Base-by-base conservation (phyloP, 1,284 basidiomycete species). In the Melampsora americana region DNA sequence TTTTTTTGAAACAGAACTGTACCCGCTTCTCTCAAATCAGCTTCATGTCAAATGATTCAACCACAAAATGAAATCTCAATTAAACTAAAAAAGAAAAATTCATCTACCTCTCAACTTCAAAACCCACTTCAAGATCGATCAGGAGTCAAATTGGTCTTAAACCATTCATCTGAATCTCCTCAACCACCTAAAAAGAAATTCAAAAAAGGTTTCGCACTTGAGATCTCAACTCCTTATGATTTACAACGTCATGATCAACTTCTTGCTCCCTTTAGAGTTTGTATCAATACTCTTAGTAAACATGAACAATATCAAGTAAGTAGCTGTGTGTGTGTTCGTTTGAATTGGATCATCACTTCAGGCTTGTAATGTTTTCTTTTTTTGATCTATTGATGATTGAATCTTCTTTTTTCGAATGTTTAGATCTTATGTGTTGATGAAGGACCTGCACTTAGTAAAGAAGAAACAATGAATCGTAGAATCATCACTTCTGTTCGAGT, bases 291-390 rank as follows among this genome's bases (percentile, higher is more conserved):
- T 18, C 48, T 81, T 28, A 78, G 77, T 48, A 77, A 62, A 74
- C 77, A 74, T 50, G 78, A 80, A 6, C 78, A 80, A 62, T 81
- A 81, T 28, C 81, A 81, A 72, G 79, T 79, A 28, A 18, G 78
- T n/a, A n/a, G n/a, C n/a, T n/a, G n/a, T n/a, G n/a, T n/a, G n/a
- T n/a, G n/a, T n/a, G n/a, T n/a, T n/a, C n/a, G 14, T 32, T 68
- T 59, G 5, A n/a, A 7, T 9, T 59, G 18, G 20, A 23, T 23
- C n/a, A 23, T 28, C 5, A 0, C n/a, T 56, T 56, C 1, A 11
- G n/a, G n/a, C n/a, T n/a, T 56, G 11, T 26, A 9, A 23, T 56
- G n/a, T 53, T 53, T 53, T 53, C 23, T 16, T 53, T 56, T 56
- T 23, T 26, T 56, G n/a, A 7, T 26, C 23, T 23, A 11, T 7